Percentiles rank a stretch among this genome's conserved stretches.
These are phyloP conservation scores for Naematelia aurantialba DNA, from an alignment of 768 basidiomycete species.

Conservation along the genomic window DNA sequence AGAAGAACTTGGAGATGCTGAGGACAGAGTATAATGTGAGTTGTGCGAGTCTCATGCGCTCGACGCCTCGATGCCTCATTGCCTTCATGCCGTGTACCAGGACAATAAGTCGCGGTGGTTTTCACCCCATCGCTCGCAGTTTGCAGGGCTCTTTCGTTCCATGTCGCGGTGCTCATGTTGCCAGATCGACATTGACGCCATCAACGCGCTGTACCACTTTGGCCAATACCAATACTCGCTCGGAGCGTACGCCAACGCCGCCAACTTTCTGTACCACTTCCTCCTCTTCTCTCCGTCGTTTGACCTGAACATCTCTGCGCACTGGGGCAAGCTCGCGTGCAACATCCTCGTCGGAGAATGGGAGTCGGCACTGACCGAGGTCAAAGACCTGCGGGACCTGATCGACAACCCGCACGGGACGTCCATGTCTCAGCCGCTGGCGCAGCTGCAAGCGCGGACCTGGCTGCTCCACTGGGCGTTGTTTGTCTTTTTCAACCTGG, in stretches of 20 bases:
- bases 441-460: constrained; percentile 86
- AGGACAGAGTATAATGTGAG: constrained; percentile 86
- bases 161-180: no score
- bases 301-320: constrained; percentile 89
- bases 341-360: constrained; percentile 93
- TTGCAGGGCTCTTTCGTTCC: constrained; percentile 4
- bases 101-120: no score
- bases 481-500: constrained; percentile 97
- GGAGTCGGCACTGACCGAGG: constrained; percentile 91
- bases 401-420: constrained; percentile 60
- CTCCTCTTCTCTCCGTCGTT: constrained; percentile 90
- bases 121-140: no score
- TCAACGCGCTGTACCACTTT: constrained; percentile 92
- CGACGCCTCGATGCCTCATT: no score
- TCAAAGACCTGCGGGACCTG: constrained; percentile 87
- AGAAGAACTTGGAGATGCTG: constrained; percentile 89
- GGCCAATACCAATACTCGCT: constrained; percentile 99
- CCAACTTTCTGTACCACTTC: constrained; percentile 98
- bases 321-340: constrained; percentile 97
- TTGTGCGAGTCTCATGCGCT: constrained; percentile 12
- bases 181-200: constrained; percentile 91
- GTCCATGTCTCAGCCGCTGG: constrained; percentile 54
- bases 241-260: constrained; percentile 92
- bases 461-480: constrained; percentile 98
- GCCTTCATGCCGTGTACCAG: no score